Base-by-base conservation (phyloP, 192 early-diverging fungal genomes). In the Umbelopsis vinacea region DNA sequence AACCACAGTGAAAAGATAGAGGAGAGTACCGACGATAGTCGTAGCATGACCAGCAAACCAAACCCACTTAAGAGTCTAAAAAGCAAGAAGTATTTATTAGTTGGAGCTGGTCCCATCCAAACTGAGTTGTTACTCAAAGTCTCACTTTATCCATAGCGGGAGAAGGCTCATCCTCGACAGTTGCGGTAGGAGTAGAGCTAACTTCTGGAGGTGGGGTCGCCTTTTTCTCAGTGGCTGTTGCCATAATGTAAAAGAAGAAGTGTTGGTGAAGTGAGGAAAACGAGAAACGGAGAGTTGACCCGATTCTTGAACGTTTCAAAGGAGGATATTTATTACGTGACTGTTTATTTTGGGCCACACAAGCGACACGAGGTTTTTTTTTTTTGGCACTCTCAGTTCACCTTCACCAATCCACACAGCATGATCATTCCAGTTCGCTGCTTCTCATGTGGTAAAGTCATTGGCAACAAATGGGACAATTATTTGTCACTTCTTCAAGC, bases 371-470 rank as follows among this genome's bases (percentile, higher is more conserved):
- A 37, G 33, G 54, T 26, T 54, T 54, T 26, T 24, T 26, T 54
- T 54, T 26, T 8, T 26, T 22, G 26, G 17, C 5, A 63, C 6
- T 37, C 29, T 63, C 57, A 46, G 21, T 52, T 68, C 43, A 52
- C 43, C 17, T 50, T 19, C 4, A 46, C 26, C 43, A 29, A 21
- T 54, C 22, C 55, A 50, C 55, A 50, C 33, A 92, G 71, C 77
- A 98, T 98, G 97, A 96, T 98, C 74, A 96, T 98, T 79, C 97
- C 97, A 45, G 97, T 98, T 40, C 94, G 97, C 48, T 98, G 97
- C 84, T 98, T 98, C 82, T 94, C 92, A 70, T 98, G 97, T 84
- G 97, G 97, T 75, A 98, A 98, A 84, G 95, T 99, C 53, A 90
- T 97, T 73, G 97, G 97, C 71, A 93, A 99, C 89, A 96, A 95